These are phyloP conservation scores for Kurtzmaniella quercitrusa DNA, from an alignment of 1,139 yeast genomes.

Conservation along the genomic window DNA sequence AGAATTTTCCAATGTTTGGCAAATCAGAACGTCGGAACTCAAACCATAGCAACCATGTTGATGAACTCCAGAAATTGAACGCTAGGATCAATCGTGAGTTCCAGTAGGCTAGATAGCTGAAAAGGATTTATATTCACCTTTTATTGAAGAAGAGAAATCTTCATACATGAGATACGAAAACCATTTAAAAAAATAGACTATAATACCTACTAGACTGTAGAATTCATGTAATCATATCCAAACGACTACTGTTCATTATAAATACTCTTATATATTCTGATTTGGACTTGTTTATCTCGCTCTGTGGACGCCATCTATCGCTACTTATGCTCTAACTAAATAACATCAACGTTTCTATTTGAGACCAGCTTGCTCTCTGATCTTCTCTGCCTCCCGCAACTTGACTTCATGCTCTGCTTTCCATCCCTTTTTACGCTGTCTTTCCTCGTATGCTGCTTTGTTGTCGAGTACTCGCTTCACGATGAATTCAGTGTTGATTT, in stretches of 20 bases:
- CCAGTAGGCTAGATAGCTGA: background rate
- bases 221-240: too few species aligned
- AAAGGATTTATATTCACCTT: background rate
- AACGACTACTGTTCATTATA: too few species aligned
- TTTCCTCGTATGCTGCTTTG: constrained; percentile 67
- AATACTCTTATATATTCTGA: too few species aligned
- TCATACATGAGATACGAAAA: background rate
- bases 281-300: too few species aligned
- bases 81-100: constrained; percentile 17
- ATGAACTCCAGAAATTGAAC: constrained; percentile 20
- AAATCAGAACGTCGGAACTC: constrained; percentile 36
- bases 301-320: too few species aligned
- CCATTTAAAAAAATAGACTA: background rate
- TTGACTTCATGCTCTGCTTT: constrained; percentile 43
- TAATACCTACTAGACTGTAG: too few species aligned
- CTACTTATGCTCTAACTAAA: too few species aligned
- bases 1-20: constrained; percentile 19
- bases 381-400: constrained; percentile 21
- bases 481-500: constrained; percentile 60
- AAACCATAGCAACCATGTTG: constrained; percentile 33
- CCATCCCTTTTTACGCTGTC: constrained; percentile 78
- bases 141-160: background rate
- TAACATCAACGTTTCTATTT: background rate
- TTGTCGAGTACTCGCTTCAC: constrained; percentile 65
- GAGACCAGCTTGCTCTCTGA: constrained; percentile 3